Evolutionary conservation across 176 grass and related monocot species (phyloP).

Genomic region (Echinochloa phyllopogon): DNA sequence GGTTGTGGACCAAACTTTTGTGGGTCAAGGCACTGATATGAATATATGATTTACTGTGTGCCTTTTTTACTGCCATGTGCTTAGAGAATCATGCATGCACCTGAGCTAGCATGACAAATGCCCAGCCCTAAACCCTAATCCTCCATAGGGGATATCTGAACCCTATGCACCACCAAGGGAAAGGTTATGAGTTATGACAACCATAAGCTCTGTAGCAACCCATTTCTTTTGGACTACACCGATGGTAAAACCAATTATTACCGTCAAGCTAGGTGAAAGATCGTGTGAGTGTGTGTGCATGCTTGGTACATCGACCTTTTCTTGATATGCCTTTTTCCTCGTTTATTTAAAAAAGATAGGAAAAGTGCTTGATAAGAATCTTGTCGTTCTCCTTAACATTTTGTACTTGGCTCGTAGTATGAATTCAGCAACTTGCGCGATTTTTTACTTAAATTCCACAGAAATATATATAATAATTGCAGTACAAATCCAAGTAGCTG

Average conservation of each 20-base stretch:
- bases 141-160: not conserved
- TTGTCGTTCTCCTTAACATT: constrained; percentile 41
- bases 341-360: not conserved
- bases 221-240: not conserved
- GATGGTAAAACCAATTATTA: not conserved
- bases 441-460: not conserved
- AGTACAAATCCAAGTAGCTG: not conserved
- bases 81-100: not conserved
- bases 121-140: not conserved
- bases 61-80: not conserved
- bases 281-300: not conserved
- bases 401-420: constrained; percentile 33
- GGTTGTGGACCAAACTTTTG: constrained; percentile 37
- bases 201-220: not conserved
- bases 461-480: not conserved
- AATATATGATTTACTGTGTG: constrained; percentile 7
- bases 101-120: not conserved
- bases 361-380: constrained; percentile 3
- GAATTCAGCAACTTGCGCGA: not conserved
- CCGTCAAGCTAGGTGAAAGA: constrained; percentile 22
- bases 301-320: not conserved
- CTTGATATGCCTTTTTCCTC: not conserved
- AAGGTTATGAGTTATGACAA: constrained; percentile 8
- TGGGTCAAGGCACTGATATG: constrained; percentile 20
- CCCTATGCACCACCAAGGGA: not conserved